Percentiles rank a stretch among this genome's conserved stretches.
Evolutionary conservation across 805 yeast species (phyloP).

Genomic region (Candida insectorum): DNA sequence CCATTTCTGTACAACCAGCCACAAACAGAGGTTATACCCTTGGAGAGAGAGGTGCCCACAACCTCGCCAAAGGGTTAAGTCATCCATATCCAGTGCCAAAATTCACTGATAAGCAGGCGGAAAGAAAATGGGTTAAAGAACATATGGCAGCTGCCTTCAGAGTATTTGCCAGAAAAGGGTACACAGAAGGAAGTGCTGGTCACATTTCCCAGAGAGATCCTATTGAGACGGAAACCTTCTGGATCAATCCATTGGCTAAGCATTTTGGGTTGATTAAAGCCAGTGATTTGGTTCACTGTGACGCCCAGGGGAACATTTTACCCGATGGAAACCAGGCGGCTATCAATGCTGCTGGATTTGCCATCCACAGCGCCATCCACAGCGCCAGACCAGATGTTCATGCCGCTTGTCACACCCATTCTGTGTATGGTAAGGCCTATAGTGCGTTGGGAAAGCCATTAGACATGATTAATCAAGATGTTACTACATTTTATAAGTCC

Average conservation of each 20-base stretch:
- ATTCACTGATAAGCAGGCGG: slow-evolving; percentile 45
- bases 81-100: slow-evolving; percentile 49
- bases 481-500: slow-evolving; percentile 59
- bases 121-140: slow-evolving; percentile 55
- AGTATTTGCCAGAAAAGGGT: slow-evolving; percentile 75
- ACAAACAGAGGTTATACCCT: slow-evolving; percentile 16
- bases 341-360: slow-evolving; percentile 41
- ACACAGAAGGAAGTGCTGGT: slow-evolving; percentile 77
- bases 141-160: slow-evolving; percentile 88
- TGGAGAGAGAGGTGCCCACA: slow-evolving; percentile 63
- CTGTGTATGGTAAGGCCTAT: slow-evolving; percentile 38
- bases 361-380: slow-evolving; percentile 39
- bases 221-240: slow-evolving; percentile 71
- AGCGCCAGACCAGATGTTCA: slow-evolving; percentile 35
- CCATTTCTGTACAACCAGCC: slow-evolving; percentile 5
- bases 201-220: slow-evolving; percentile 87
- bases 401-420: slow-evolving; percentile 42
- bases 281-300: slow-evolving; percentile 38
- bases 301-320: slow-evolving; percentile 32
- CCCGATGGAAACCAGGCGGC: slow-evolving; percentile 38
- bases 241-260: slow-evolving; percentile 86
- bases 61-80: slow-evolving; percentile 45
- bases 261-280: slow-evolving; percentile 54
- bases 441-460: slow-evolving; percentile 39
- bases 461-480: slow-evolving; percentile 82